A percentile compares a stretch with the other conserved stretches of the same genome.
Evolutionary conservation across 2,329 filamentous ascomycete species (phyloP).

Genomic region (Colletotrichum neosansevieriae): DNA sequence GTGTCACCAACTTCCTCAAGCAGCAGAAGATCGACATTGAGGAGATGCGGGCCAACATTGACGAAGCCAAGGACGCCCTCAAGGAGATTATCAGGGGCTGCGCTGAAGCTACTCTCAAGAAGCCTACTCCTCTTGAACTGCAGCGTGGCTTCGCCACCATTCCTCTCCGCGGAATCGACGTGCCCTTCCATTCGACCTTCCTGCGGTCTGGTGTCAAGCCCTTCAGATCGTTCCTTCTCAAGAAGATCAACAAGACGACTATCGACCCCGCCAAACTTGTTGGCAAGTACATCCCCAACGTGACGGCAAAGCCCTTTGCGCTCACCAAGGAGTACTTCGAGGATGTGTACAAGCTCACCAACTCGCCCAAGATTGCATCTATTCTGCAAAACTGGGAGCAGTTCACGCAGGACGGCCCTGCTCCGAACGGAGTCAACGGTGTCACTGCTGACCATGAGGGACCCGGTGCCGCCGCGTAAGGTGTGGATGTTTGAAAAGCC

Average conservation of each 20-base stretch:
- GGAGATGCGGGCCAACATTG: slow-evolving; percentile 87
- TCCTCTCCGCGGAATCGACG: slow-evolving; percentile 95
- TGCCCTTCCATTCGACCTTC: slow-evolving; percentile 99
- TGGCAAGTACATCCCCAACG: slow-evolving; percentile 99
- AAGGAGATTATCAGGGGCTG: slow-evolving; percentile 92
- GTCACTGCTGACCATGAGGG: slow-evolving; percentile 54
- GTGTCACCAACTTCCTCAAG: slow-evolving; percentile 95
- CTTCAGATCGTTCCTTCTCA: slow-evolving; percentile 96
- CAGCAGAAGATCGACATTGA: slow-evolving; percentile 98
- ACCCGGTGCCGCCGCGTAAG: slow-evolving; percentile 55
- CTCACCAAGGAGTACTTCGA: slow-evolving; percentile 99
- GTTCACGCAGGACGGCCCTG: slow-evolving; percentile 67
- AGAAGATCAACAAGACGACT: slow-evolving; percentile 99
- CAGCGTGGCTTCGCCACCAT: slow-evolving; percentile 98
- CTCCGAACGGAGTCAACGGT: slow-evolving; percentile 52
- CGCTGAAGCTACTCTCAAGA: slow-evolving; percentile 86
- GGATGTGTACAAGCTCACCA: slow-evolving; percentile 96
- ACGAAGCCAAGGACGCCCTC: slow-evolving; percentile 91
- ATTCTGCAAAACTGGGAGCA: slow-evolving; percentile 90
- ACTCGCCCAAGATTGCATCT: slow-evolving; percentile 80
- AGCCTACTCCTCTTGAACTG: slow-evolving; percentile 88
- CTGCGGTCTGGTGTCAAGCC: slow-evolving; percentile 98
- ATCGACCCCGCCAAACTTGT: slow-evolving; percentile 97
- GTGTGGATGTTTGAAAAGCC: slow-evolving; percentile 35
- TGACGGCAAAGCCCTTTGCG: slow-evolving; percentile 95